These are phyloP conservation scores for Gentiana macrophylla DNA, from an alignment of 257 asterid genomes.

Conservation along the genomic window DNA sequence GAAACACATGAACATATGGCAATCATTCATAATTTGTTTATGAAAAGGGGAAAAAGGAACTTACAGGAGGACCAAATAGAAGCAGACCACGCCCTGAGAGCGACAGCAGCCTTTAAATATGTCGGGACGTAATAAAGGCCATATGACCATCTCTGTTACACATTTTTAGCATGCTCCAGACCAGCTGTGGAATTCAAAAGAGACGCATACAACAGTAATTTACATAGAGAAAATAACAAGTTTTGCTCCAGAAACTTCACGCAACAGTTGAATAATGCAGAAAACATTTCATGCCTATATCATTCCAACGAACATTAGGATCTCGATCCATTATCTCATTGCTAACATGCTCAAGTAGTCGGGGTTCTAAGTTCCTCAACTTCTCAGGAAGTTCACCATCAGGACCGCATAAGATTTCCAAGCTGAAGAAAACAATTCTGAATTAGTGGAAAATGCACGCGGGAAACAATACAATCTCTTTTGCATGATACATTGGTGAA, in stretches of 20 bases:
- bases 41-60: conserved; percentile 16
- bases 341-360: conserved; percentile 91
- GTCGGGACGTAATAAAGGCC: conserved; percentile 97
- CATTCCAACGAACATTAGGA: conserved; percentile 98
- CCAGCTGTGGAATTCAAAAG: conserved; percentile 48
- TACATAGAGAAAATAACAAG: background rate
- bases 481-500: background rate
- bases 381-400: conserved; percentile 99
- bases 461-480: background rate
- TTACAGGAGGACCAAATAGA: conserved; percentile 98
- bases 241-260: background rate
- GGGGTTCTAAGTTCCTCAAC: conserved; percentile 89
- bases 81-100: conserved; percentile 99
- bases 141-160: conserved; percentile 98
- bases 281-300: conserved; percentile 48
- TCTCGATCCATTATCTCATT: conserved; percentile 98
- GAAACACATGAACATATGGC: conserved; percentile 15
- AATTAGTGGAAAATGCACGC: background rate
- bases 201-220: conserved; percentile 12
- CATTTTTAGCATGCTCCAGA: conserved; percentile 96
- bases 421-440: conserved; percentile 29
- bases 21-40: conserved; percentile 2
- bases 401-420: conserved; percentile 87
- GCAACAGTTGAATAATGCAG: background rate
- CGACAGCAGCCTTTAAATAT: conserved; percentile 97